Percentiles rank a stretch among this genome's conserved stretches.
Conservation (phyloP, 2,329 filamentous ascomycete genomes). For the Alternaria triticimaculans region DNA sequence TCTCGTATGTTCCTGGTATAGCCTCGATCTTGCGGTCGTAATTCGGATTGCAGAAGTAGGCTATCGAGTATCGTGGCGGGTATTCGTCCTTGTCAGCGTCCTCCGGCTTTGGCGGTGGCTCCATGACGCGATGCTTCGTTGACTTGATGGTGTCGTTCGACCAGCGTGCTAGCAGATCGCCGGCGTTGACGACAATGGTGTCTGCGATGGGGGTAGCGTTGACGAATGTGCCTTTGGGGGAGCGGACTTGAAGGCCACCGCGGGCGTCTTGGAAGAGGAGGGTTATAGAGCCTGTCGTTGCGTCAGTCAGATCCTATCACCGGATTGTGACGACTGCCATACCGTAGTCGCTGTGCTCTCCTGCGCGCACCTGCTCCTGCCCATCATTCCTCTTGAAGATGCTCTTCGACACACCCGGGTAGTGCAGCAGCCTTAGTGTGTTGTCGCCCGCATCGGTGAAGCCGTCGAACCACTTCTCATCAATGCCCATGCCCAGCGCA, state of each 20-base stretch:
- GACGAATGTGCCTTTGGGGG: constrained; percentile 78
- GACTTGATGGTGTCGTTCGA: constrained; percentile 91
- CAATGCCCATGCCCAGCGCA: constrained; percentile 78
- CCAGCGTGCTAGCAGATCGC: constrained; percentile 85
- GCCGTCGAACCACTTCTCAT: constrained; percentile 75
- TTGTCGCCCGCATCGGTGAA: constrained; percentile 67
- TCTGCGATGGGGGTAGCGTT: constrained; percentile 82
- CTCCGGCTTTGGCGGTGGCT: constrained; percentile 66
- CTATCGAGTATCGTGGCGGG: constrained; percentile 81
- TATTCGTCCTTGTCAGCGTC: constrained; percentile 63
- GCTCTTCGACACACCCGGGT: constrained; percentile 70
- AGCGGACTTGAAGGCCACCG: constrained; percentile 67
- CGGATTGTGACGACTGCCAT: not conserved
- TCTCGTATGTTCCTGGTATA: constrained; percentile 76
- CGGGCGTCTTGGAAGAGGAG: constrained; percentile 60
- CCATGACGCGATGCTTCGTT: constrained; percentile 87
- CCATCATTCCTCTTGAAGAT: constrained; percentile 71
- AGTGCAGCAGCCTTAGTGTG: constrained; percentile 74
- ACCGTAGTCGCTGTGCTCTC: constrained; percentile 75
- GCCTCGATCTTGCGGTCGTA: constrained; percentile 77
- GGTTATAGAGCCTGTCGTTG: constrained; percentile 46
- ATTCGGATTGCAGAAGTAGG: constrained; percentile 92
- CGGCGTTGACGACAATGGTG: constrained; percentile 87
- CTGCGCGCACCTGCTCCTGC: constrained; percentile 77
- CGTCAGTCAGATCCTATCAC: constrained; percentile 8